Conservation (phyloP, 805 yeast genomes). For the Metschnikowia sp. region DNA sequence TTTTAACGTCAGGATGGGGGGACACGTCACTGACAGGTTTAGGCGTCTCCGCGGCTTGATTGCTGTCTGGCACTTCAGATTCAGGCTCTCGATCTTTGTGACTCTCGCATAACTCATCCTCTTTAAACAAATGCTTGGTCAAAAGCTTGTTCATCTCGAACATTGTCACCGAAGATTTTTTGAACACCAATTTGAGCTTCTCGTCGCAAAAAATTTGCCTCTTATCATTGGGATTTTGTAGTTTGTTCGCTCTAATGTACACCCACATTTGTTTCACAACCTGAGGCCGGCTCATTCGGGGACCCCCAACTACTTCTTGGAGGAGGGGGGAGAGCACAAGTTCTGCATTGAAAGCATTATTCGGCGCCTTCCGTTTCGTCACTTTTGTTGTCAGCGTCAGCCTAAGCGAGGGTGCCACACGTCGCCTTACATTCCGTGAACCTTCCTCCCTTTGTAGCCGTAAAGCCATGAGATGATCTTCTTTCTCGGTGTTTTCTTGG, state of each 20-base stretch:
- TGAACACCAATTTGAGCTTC: constrained; percentile 54
- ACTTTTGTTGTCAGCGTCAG: constrained; percentile 8
- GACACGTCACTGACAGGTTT: background rate
- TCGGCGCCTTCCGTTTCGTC: constrained; percentile 21
- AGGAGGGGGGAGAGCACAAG: constrained; percentile 50
- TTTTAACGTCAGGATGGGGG: background rate
- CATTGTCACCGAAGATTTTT: constrained; percentile 51
- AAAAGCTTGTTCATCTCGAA: constrained; percentile 58
- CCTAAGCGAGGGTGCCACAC: constrained; percentile 2
- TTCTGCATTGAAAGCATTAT: constrained; percentile 41
- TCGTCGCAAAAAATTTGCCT: constrained; percentile 66
- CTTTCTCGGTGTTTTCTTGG: constrained; percentile 30
- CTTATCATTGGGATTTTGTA: constrained; percentile 67
- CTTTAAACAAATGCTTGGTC: constrained; percentile 43
- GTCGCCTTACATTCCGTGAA: constrained; percentile 12
- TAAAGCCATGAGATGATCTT: constrained; percentile 53
- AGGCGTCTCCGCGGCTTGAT: too few species aligned
- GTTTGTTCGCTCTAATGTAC: constrained; percentile 56
- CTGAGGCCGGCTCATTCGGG: constrained; percentile 58
- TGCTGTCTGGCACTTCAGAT: background rate
- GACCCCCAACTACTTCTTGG: constrained; percentile 41
- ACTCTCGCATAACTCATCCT: constrained; percentile 10
- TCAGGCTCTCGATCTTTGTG: background rate
- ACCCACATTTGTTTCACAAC: constrained; percentile 70
- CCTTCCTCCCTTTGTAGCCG: constrained; percentile 36